Conservation (phyloP, 805 yeast species). For the Monosporozyma solicola region DNA sequence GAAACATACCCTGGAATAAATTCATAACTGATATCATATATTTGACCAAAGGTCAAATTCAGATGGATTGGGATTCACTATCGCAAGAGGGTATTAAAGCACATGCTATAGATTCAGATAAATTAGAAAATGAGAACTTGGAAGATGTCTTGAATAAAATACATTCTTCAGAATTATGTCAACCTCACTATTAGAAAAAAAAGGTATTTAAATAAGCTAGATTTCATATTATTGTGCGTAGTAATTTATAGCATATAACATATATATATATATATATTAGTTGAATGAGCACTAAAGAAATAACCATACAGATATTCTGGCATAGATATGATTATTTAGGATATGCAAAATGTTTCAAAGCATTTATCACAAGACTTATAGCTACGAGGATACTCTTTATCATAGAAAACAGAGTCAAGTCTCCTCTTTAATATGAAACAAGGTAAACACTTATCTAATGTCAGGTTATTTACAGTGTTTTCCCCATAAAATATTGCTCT, state of each 20-base stretch:
- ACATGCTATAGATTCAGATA: constrained; percentile 22
- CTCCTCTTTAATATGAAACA: constrained; percentile 49
- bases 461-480: constrained; percentile 33
- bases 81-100: constrained; percentile 40
- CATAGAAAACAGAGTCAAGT: constrained; percentile 30
- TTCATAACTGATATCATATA: constrained; percentile 59
- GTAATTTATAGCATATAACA: neutral
- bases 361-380: constrained; percentile 30
- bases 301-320: neutral
- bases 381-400: neutral
- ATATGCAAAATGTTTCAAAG: constrained; percentile 33
- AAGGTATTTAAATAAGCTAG: neutral
- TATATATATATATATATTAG: neutral
- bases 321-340: neutral
- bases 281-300: neutral
- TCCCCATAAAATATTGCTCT: constrained; percentile 40
- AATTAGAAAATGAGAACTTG: constrained; percentile 18
- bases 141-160: constrained; percentile 5
- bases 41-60: constrained; percentile 41
- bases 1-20: constrained; percentile 31
- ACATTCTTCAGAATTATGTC: neutral
- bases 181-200: neutral
- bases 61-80: constrained; percentile 38
- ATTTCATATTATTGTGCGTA: neutral
- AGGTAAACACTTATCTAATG: constrained; percentile 42